Evolutionary conservation across 1,284 basidiomycete genomes (phyloP).

Genomic region (Schizophyllum commune): DNA sequence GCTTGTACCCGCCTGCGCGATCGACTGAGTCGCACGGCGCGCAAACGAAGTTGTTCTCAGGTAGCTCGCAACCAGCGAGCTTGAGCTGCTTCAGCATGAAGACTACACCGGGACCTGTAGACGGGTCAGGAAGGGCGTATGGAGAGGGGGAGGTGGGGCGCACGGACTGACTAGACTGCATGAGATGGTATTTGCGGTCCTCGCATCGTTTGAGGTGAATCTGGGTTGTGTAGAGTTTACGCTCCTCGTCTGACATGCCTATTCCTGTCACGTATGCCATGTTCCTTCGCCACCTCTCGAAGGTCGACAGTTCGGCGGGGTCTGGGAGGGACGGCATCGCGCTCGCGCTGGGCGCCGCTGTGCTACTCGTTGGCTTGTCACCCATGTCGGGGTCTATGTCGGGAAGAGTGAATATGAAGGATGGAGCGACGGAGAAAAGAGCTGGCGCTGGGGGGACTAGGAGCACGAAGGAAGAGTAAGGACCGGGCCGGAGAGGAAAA

Average conservation of each 20-base stretch:
- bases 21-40: constrained; percentile 68
- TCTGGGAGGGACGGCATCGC: background rate
- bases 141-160: constrained; percentile 1
- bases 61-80: constrained; percentile 60
- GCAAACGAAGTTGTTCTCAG: constrained; percentile 71
- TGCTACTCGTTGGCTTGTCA: background rate
- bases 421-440: too few species aligned
- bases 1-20: constrained; percentile 73
- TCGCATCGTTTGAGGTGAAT: constrained; percentile 44
- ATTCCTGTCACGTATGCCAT: constrained; percentile 48
- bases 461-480: too few species aligned
- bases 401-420: background rate
- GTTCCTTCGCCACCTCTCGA: constrained; percentile 48
- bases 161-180: constrained; percentile 37
- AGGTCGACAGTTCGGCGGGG: constrained; percentile 20
- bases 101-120: constrained; percentile 70
- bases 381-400: background rate
- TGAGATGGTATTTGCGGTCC: constrained; percentile 49
- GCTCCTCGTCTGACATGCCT: constrained; percentile 46
- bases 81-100: constrained; percentile 88
- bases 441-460: too few species aligned
- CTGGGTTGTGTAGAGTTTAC: constrained; percentile 32
- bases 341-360: background rate
- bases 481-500: too few species aligned
- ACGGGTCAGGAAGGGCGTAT: constrained; percentile 1